These are phyloP conservation scores for Cercophora samala DNA, from an alignment of 495 filamentous ascomycete species.

Conservation along the genomic window DNA sequence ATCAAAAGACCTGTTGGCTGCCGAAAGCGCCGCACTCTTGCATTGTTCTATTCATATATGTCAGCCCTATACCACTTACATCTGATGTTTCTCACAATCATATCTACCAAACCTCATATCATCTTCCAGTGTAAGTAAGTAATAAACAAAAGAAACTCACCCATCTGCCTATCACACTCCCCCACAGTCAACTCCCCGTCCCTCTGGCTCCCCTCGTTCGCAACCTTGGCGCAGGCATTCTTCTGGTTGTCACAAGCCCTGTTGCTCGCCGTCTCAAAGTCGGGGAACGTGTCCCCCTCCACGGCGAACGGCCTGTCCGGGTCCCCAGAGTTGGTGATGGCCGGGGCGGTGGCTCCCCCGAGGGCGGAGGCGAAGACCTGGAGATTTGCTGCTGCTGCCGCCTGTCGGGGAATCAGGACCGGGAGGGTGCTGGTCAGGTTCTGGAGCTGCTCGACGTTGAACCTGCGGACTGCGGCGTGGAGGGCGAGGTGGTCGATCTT, in stretches of 20 bases:
- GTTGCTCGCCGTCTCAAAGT: constrained; percentile 38
- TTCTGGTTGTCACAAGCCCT: constrained; percentile 43
- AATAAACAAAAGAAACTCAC: constrained; percentile 26
- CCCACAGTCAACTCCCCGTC: constrained; percentile 27
- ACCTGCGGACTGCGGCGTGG: background rate
- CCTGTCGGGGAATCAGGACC: background rate
- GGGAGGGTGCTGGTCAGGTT: background rate
- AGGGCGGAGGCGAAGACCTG: constrained; percentile 28
- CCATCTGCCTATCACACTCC: constrained; percentile 39
- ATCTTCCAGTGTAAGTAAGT: background rate
- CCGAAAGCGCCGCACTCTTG: constrained; percentile 24
- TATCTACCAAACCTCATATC: background rate
- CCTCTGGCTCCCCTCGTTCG: constrained; percentile 26
- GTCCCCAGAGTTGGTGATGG: constrained; percentile 39
- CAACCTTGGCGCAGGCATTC: constrained; percentile 37
- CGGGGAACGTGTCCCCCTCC: constrained; percentile 42
- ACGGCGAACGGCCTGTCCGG: constrained; percentile 44
- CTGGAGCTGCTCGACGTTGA: background rate
- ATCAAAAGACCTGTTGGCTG: constrained; percentile 27
- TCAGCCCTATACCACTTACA: background rate
- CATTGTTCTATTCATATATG: constrained; percentile 28
- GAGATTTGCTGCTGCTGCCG: constrained; percentile 27
- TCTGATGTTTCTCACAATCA: background rate
- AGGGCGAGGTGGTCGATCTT: background rate
- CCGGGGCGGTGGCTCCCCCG: constrained; percentile 25